Percentiles rank a stretch among this genome's conserved stretches.
Conservation (phyloP, 345 rosid genomes). For the Aethionema arabicum region DNA sequence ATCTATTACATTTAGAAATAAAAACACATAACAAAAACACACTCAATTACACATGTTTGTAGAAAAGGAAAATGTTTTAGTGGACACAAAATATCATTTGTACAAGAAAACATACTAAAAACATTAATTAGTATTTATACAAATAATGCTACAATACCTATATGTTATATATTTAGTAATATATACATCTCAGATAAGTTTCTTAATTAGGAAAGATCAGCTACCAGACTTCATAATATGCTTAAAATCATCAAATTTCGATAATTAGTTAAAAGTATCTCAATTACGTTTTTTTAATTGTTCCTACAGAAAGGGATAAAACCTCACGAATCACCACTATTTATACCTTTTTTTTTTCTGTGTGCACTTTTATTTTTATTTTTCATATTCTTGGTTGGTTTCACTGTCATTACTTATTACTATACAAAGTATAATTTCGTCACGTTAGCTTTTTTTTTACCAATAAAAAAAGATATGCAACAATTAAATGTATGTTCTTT, state of each 20-base stretch:
- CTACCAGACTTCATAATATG: background rate
- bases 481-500: too few relatives aligned
- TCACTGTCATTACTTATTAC: background rate
- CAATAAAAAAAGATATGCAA: too few relatives aligned
- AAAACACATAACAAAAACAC: too few relatives aligned
- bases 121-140: background rate
- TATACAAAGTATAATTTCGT: too few relatives aligned
- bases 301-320: conserved; percentile 15
- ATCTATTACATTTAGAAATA: too few relatives aligned
- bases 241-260: background rate
- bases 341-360: conserved; percentile 2
- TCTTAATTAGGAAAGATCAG: background rate
- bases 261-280: background rate
- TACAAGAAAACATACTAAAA: too few relatives aligned
- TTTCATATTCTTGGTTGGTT: conserved; percentile 3
- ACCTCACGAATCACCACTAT: conserved; percentile 21
- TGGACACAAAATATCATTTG: too few relatives aligned
- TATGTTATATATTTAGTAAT: background rate
- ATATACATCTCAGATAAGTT: background rate
- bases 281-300: conserved; percentile 1
- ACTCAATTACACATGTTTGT: too few relatives aligned
- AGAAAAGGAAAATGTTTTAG: too few relatives aligned
- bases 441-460: too few relatives aligned
- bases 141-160: conserved; percentile 11
- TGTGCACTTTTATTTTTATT: background rate